These are phyloP conservation scores for Juglanconis juglandina DNA, from an alignment of 2,329 filamentous ascomycete genomes.

Conservation along the genomic window DNA sequence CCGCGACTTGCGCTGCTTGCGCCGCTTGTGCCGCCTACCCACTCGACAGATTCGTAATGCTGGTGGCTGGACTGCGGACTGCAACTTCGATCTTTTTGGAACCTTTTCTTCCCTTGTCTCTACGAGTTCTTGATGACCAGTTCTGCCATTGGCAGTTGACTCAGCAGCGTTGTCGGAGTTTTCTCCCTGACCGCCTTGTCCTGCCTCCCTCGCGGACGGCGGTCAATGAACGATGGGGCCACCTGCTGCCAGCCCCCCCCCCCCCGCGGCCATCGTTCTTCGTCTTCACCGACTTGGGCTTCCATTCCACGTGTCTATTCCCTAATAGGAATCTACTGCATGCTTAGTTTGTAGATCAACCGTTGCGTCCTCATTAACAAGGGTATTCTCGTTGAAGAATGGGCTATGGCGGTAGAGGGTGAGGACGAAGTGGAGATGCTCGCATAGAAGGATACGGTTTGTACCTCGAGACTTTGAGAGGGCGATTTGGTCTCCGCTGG, in stretches of 20 bases:
- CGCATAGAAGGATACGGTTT: slow-evolving; percentile 6
- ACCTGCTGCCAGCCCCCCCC: slow-evolving; percentile 10
- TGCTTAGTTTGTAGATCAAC: neutral
- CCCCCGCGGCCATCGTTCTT: neutral
- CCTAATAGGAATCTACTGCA: neutral
- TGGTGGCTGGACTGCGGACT: slow-evolving; percentile 15
- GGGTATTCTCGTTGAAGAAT: slow-evolving; percentile 5
- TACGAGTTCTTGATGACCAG: slow-evolving; percentile 1
- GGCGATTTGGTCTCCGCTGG: neutral
- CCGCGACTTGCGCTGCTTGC: slow-evolving; percentile 9
- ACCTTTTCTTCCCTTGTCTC: neutral
- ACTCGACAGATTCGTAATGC: slow-evolving; percentile 6
- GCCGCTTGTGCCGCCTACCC: neutral
- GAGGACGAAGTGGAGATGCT: neutral
- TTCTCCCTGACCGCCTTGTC: slow-evolving; percentile 11
- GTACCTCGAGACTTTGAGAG: slow-evolving; percentile 3
- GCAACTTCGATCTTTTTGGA: neutral
- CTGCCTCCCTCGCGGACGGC: neutral
- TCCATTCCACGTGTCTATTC: slow-evolving; percentile 14
- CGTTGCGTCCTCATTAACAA: neutral
- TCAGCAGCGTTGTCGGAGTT: slow-evolving; percentile 4
- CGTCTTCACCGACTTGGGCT: slow-evolving; percentile 17
- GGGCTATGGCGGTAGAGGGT: neutral
- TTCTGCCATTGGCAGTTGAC: slow-evolving; percentile 10
- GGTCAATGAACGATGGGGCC: slow-evolving; percentile 18